phyloP scores from a whole-genome alignment of 148 eudicot species.

The Camellia lanceoleosa region DNA sequence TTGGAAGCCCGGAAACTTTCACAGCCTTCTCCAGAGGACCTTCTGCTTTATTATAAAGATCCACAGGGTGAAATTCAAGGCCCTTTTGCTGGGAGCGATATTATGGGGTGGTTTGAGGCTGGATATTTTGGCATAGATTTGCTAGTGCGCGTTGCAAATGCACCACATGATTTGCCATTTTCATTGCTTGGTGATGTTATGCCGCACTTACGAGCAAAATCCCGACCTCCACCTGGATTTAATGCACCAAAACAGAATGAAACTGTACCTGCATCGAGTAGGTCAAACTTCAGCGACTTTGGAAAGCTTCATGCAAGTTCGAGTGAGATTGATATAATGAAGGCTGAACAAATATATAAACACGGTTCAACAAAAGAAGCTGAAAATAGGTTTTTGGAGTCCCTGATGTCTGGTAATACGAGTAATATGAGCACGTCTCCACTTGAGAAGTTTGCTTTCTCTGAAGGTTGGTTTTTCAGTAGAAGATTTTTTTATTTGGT shows the following conservation, averaged over 20 bases:
- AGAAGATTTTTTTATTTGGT: neutral
- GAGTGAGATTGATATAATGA: slow-evolving; percentile 39
- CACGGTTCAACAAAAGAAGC: slow-evolving; percentile 57
- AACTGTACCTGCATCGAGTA: slow-evolving; percentile 39
- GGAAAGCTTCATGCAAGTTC: slow-evolving; percentile 46
- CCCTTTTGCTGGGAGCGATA: slow-evolving; percentile 83
- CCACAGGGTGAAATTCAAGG: slow-evolving; percentile 95
- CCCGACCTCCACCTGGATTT: slow-evolving; percentile 91
- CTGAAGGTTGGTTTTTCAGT: slow-evolving; percentile 53
- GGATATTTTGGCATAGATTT: slow-evolving; percentile 93
- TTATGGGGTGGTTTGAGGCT: slow-evolving; percentile 97
- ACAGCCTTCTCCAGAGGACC: slow-evolving; percentile 80
- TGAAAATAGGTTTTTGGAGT: slow-evolving; percentile 82
- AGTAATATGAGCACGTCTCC: slow-evolving; percentile 36
- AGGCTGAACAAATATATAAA: slow-evolving; percentile 44
- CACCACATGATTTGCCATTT: slow-evolving; percentile 66
- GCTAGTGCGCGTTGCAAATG: slow-evolving; percentile 67
- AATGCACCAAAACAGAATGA: slow-evolving; percentile 59
- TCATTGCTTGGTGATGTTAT: slow-evolving; percentile 82
- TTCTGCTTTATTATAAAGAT: slow-evolving; percentile 77
- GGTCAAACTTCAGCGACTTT: slow-evolving; percentile 38
- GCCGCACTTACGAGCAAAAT: slow-evolving; percentile 93
- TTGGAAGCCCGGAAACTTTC: slow-evolving; percentile 39
- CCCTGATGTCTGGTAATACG: slow-evolving; percentile 66
- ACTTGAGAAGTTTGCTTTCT: slow-evolving; percentile 52